Evolutionary conservation across 2,329 filamentous ascomycete genomes (phyloP).

Genomic region (Monosporascus sp.): DNA sequence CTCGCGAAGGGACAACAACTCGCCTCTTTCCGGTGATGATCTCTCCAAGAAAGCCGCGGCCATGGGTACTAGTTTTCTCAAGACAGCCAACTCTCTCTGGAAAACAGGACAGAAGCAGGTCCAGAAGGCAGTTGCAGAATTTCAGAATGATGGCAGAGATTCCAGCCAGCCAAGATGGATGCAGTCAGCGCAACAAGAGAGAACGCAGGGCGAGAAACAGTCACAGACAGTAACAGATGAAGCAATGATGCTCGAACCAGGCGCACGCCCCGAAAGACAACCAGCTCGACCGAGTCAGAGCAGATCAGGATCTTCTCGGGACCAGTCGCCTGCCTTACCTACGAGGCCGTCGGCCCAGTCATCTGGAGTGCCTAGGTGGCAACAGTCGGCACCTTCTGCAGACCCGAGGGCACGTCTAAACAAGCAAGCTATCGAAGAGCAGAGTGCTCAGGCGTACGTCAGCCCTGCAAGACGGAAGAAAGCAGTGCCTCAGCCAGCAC

Average conservation of each 20-base stretch:
- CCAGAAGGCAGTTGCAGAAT: constrained; percentile 85
- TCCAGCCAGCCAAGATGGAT: constrained; percentile 91
- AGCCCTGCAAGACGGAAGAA: constrained; percentile 80
- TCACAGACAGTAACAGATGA: constrained; percentile 55
- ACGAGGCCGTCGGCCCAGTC: constrained; percentile 35
- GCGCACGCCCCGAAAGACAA: constrained; percentile 47
- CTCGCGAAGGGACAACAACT: constrained; percentile 46
- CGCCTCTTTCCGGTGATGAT: constrained; percentile 59
- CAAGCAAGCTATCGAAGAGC: constrained; percentile 70
- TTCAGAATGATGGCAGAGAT: constrained; percentile 67
- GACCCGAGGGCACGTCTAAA: constrained; percentile 60
- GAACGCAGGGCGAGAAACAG: constrained; percentile 27
- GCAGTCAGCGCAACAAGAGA: constrained; percentile 60
- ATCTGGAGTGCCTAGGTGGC: constrained; percentile 52
- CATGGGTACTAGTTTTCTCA: constrained; percentile 78
- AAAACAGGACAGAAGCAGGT: constrained; percentile 90
- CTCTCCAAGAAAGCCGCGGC: constrained; percentile 76
- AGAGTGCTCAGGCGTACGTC: constrained; percentile 77
- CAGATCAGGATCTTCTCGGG: constrained; percentile 29
- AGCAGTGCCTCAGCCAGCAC: constrained; percentile 44
- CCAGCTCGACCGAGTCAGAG: constrained; percentile 24
- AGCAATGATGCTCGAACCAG: constrained; percentile 73
- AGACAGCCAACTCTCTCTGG: constrained; percentile 93
- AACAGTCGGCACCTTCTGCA: constrained; percentile 38
- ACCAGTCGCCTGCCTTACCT: constrained; percentile 45